Base-by-base conservation (phyloP, 140 eudicot genomes). In the Ambrosia hybrid region DNA sequence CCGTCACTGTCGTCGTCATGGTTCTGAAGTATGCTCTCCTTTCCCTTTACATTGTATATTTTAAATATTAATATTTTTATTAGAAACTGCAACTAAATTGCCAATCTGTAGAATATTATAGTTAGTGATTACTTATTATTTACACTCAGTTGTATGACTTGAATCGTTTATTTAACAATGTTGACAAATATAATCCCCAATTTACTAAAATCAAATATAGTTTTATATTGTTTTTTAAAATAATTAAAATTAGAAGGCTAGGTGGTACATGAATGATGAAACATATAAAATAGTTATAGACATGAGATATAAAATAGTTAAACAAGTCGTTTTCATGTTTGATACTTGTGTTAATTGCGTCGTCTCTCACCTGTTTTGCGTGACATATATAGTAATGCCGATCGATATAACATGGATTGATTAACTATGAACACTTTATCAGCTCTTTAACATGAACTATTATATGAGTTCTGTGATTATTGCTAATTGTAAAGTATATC, bases 1-100 rank as follows among this genome's bases (percentile, higher is more conserved):
- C 77, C 52, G 45, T 72, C 68, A 68, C 64, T 38, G 60, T 49
- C 38, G 57, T 60, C 78, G 74, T 80, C 75, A 86, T 86, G 92
- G 92, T 86, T 78, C 89, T 86, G 73, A 86, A 86, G 92, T 86
- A 86, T 13, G 75, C n/a, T 75, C 48, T 34, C 53, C 21, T 2
- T 17, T 41, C 4, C 34, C 51, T 13, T 53, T 71, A 33, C 46
- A 13, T 17, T 59, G 9, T 3, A 13, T 6, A 4, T 17, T 10
- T 41, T 17, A 26, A 33, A 0, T 36, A 1, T 41, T 62, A 49
- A 8, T 34, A 9, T 13, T 34, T 37, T 45, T 5, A 34, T 43
- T 53, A 30, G 53, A 51, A 36, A 14, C 7, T 60, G 77, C 9
- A 60, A 48, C 51, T 5, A 48, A 60, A 9, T 61, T 17, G 48